These are phyloP conservation scores for Lycium barbarum DNA, from an alignment of 257 asterid genomes.

Conservation along the genomic window DNA sequence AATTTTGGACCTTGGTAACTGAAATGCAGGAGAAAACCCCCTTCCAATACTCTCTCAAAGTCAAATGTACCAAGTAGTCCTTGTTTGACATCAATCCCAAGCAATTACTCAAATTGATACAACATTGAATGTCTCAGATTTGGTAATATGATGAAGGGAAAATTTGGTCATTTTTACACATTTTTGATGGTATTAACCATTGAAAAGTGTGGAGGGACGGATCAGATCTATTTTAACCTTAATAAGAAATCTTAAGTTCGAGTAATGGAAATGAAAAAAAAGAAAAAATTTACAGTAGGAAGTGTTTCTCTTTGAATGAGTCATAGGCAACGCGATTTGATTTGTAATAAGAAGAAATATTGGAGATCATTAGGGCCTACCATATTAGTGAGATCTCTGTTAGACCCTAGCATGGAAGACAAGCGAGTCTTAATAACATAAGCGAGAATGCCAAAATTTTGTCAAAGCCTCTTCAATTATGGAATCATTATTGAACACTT, in stretches of 20 bases:
- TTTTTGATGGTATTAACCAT: slow-evolving; percentile 40
- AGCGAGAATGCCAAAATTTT: too few relatives aligned
- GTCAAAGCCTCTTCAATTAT: too few relatives aligned
- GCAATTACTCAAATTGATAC: slow-evolving; percentile 65
- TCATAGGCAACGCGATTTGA: too few relatives aligned
- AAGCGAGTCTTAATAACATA: too few relatives aligned
- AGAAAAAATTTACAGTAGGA: too few relatives aligned
- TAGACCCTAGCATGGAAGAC: too few relatives aligned
- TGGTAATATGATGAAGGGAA: slow-evolving; percentile 50
- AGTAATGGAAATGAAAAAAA: too few relatives aligned
- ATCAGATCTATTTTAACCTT: slow-evolving; percentile 8
- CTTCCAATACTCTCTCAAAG: slow-evolving; percentile 51
- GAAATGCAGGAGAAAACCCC: slow-evolving; percentile 59
- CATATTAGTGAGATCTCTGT: too few relatives aligned
- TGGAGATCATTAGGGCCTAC: too few relatives aligned
- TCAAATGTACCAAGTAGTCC: slow-evolving; percentile 65
- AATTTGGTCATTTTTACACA: slow-evolving; percentile 34
- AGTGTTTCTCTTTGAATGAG: too few relatives aligned
- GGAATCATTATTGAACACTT: too few relatives aligned
- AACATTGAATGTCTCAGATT: slow-evolving; percentile 58
- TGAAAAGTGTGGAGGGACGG: slow-evolving; percentile 41
- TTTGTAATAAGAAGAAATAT: too few relatives aligned
- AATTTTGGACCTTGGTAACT: slow-evolving; percentile 65
- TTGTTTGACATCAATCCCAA: slow-evolving; percentile 64
- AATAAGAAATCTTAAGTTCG: slow-evolving; percentile 35